Evolutionary conservation across 2,329 filamentous ascomycete species (phyloP).

Genomic region (Xylariaceae sp.): DNA sequence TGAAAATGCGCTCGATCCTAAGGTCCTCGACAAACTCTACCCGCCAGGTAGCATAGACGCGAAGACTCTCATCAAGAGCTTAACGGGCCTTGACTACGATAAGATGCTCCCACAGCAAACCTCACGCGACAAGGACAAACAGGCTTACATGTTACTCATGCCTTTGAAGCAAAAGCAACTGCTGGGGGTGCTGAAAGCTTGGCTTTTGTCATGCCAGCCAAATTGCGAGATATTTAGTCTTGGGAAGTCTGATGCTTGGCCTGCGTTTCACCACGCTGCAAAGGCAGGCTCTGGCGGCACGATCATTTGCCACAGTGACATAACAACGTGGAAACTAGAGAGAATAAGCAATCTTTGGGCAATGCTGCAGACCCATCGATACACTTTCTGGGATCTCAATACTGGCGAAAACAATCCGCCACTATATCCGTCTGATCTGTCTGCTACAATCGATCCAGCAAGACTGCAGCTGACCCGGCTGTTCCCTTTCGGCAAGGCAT

Average conservation of each 20-base stretch:
- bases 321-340: constrained; percentile 23
- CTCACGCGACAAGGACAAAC: constrained; percentile 20
- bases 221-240: constrained; percentile 24
- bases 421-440: constrained; percentile 30
- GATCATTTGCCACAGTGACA: constrained; percentile 29
- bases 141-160: constrained; percentile 30
- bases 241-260: constrained; percentile 24
- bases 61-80: constrained; percentile 17
- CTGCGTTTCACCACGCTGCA: constrained; percentile 25
- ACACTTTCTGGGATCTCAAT: constrained; percentile 30
- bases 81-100: constrained; percentile 23
- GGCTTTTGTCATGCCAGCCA: constrained; percentile 29
- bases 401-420: constrained; percentile 27
- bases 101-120: constrained; percentile 20
- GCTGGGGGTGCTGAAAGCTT: constrained; percentile 24
- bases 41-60: constrained; percentile 12
- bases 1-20: constrained; percentile 4
- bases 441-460: constrained; percentile 26
- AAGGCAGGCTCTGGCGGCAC: constrained; percentile 26
- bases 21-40: constrained; percentile 1
- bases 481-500: constrained; percentile 43
- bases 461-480: constrained; percentile 38
- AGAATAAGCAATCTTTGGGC: constrained; percentile 27
- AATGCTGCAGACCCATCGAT: constrained; percentile 23
- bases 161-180: constrained; percentile 23